Conservation (phyloP, 2,329 filamentous ascomycete genomes). For the Cryphonectria japonica region DNA sequence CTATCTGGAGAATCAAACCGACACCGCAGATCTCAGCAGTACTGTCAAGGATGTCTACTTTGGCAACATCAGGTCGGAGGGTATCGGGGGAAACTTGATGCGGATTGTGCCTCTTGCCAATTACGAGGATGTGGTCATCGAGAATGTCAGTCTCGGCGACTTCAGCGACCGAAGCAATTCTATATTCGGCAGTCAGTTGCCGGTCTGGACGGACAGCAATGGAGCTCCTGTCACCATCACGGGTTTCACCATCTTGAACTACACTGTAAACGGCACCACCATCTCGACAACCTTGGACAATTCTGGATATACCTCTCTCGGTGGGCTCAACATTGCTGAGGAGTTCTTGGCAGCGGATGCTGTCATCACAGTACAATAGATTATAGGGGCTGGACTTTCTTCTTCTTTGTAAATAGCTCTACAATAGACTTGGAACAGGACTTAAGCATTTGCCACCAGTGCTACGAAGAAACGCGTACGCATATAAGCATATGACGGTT, state of each 20-base stretch:
- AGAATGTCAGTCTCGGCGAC: constrained; percentile 29
- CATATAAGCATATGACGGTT: neutral
- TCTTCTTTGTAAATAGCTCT: neutral
- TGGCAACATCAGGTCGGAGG: constrained; percentile 30
- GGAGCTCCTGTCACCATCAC: constrained; percentile 20
- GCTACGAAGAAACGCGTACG: neutral
- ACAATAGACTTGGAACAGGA: neutral
- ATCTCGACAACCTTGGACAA: constrained; percentile 13
- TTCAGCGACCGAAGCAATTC: constrained; percentile 25
- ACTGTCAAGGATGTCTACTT: constrained; percentile 27
- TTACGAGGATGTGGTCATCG: constrained; percentile 29
- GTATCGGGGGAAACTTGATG: constrained; percentile 30
- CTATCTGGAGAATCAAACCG: constrained; percentile 27
- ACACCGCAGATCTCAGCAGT: constrained; percentile 28
- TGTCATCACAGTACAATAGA: constrained; percentile 3
- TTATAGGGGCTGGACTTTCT: neutral
- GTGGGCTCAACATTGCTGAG: constrained; percentile 19
- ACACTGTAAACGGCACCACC: constrained; percentile 20
- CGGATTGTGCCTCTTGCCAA: constrained; percentile 30
- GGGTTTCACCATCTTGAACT: constrained; percentile 27
- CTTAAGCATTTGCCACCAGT: neutral
- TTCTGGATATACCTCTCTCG: constrained; percentile 5
- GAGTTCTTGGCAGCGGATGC: neutral
- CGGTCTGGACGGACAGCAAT: constrained; percentile 19
- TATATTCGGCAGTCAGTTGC: constrained; percentile 30